These are phyloP conservation scores for Phytophthora cryptogea DNA, from an alignment of 352 stramenopile species.

Conservation along the genomic window DNA sequence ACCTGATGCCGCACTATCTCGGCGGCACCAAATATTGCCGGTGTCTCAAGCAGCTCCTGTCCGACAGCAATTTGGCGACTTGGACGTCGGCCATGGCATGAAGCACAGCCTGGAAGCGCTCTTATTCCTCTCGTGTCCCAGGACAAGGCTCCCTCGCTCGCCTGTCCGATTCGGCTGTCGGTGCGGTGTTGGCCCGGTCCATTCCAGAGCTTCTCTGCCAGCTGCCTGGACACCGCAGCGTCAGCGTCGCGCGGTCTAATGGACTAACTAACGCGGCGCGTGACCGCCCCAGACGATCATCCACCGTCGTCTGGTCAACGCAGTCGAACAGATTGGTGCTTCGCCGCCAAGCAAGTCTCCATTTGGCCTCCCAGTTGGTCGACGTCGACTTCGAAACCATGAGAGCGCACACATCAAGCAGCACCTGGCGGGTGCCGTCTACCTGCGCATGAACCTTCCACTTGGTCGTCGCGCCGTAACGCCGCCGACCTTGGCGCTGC, in stretches of 20 bases:
- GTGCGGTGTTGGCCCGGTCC: conserved; percentile 1
- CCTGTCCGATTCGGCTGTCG: conserved; percentile 8
- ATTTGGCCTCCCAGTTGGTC: background rate
- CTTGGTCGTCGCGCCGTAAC: conserved; percentile 26
- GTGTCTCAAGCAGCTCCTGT: conserved; percentile 10
- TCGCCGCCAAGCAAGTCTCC: background rate
- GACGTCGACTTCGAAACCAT: background rate
- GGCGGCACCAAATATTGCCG: conserved; percentile 21
- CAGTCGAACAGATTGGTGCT: background rate
- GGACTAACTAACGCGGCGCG: background rate
- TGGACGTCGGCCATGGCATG: background rate
- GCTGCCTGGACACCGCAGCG: conserved; percentile 6
- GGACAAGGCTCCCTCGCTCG: background rate
- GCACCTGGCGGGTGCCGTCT: conserved; percentile 12
- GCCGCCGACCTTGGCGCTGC: conserved; percentile 7
- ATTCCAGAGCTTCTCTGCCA: conserved; percentile 2
- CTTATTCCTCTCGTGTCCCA: background rate
- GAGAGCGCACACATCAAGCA: conserved; percentile 3
- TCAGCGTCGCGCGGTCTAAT: background rate
- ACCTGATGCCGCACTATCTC: conserved; percentile 15
- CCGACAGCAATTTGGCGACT: conserved; percentile 16
- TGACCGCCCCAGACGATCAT: conserved; percentile 1
- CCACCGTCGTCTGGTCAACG: background rate
- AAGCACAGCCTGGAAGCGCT: conserved; percentile 1
- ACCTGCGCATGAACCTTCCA: conserved; percentile 19